Evolutionary conservation across 768 basidiomycete genomes (phyloP).

Genomic region (Leccinum boreale): DNA sequence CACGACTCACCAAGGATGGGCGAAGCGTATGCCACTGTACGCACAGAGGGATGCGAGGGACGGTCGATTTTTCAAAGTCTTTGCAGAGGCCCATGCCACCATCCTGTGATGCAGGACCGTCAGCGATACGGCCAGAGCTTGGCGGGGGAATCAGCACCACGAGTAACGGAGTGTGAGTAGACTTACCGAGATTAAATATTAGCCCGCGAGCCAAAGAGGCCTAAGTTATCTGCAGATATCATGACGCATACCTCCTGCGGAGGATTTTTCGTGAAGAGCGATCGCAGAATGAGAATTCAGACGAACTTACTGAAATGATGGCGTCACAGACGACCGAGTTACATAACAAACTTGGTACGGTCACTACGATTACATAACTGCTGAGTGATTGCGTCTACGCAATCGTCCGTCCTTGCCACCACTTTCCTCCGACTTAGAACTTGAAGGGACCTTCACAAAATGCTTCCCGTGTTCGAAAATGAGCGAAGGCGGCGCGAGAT

Average conservation of each 20-base stretch:
- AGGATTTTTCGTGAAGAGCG: constrained; percentile 17
- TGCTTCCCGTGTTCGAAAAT: constrained; percentile 48
- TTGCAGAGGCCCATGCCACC: constrained; percentile 21
- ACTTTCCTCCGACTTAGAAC: not conserved
- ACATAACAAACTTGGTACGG: too few species aligned
- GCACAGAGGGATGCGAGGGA: constrained; percentile 22
- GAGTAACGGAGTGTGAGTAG: not conserved
- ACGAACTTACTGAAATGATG: constrained; percentile 13
- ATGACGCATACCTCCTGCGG: constrained; percentile 19
- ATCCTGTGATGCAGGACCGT: constrained; percentile 26
- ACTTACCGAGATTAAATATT: constrained; percentile 13
- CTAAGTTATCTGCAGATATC: constrained; percentile 5
- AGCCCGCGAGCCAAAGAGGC: constrained; percentile 21
- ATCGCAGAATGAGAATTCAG: constrained; percentile 10
- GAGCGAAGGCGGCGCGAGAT: constrained; percentile 58
- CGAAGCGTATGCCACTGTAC: constrained; percentile 31
- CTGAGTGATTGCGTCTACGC: not conserved
- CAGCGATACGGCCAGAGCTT: constrained; percentile 21
- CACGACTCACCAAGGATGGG: constrained; percentile 25
- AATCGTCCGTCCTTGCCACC: not conserved
- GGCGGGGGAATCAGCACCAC: not conserved
- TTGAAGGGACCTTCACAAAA: constrained; percentile 3
- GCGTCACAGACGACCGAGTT: constrained; percentile 21
- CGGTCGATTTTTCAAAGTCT: constrained; percentile 24
- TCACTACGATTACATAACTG: constrained; percentile 11